A percentile compares a stretch with the other conserved stretches of the same genome.
Conservation (phyloP, 2,329 filamentous ascomycete genomes). For the Aspergillus sp. region DNA sequence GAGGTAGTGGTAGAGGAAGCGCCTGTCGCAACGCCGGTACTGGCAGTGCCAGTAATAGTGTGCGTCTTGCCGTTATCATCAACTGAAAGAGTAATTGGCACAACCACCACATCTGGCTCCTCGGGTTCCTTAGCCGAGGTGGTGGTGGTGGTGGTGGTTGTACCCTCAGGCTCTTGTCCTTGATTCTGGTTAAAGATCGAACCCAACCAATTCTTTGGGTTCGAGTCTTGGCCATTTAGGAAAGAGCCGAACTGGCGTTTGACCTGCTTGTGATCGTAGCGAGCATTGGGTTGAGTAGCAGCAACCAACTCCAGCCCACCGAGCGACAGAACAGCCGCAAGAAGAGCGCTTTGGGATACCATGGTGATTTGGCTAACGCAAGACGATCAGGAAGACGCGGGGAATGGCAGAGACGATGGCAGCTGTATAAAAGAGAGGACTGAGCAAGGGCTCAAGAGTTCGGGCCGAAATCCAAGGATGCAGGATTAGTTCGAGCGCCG, state of each 20-base stretch:
- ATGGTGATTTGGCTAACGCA: constrained; percentile 24
- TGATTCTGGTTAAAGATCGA: background rate
- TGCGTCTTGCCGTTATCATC: constrained; percentile 25
- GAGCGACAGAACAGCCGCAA: constrained; percentile 35
- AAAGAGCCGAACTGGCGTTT: constrained; percentile 24
- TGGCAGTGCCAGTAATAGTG: constrained; percentile 20
- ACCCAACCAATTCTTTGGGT: background rate
- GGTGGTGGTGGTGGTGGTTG: background rate
- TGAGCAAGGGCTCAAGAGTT: constrained; percentile 23
- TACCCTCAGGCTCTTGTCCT: background rate
- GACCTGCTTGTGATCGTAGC: constrained; percentile 26
- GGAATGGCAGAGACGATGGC: constrained; percentile 6
- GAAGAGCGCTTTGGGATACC: constrained; percentile 28
- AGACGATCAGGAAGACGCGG: constrained; percentile 11
- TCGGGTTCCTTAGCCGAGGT: constrained; percentile 2
- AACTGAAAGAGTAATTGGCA: constrained; percentile 23
- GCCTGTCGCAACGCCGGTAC: constrained; percentile 6
- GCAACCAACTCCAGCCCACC: constrained; percentile 34
- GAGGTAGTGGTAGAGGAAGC: constrained; percentile 17
- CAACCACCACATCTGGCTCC: constrained; percentile 16
- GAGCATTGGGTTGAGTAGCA: constrained; percentile 34
- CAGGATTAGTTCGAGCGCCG: constrained; percentile 11
- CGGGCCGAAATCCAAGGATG: constrained; percentile 7
- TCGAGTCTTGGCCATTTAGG: background rate
- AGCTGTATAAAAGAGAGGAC: constrained; percentile 24